A percentile compares a stretch with the other conserved stretches of the same genome.
These are phyloP conservation scores for Poterioochromonas sp. DNA, from an alignment of 352 stramenopile species.

Conservation along the genomic window DNA sequence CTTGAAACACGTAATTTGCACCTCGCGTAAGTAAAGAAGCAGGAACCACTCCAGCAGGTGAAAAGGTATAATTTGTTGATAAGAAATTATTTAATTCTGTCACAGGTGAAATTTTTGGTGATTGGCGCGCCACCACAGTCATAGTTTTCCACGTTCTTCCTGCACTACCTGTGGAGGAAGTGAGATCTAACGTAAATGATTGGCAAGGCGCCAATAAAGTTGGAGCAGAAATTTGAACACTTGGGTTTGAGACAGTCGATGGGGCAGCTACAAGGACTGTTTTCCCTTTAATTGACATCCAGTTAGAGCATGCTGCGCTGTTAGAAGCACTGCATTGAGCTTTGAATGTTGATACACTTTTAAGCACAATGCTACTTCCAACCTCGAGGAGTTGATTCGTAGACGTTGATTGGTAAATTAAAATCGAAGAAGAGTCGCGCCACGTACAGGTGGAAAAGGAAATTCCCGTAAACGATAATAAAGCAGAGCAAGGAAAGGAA, in stretches of 20 bases:
- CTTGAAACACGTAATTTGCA: neutral
- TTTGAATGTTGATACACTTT: too few species aligned
- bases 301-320: too few species aligned
- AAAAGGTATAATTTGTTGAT: neutral
- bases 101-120: neutral
- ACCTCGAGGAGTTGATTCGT: too few species aligned
- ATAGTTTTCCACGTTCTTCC: neutral
- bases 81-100: neutral
- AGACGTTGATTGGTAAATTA: neutral
- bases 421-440: neutral
- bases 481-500: neutral
- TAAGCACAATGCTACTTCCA: too few species aligned
- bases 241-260: neutral
- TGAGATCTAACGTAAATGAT: neutral
- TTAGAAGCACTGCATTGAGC: too few species aligned
- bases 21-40: neutral
- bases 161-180: neutral
- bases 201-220: neutral
- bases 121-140: neutral
- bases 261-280: neutral
- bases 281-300: too few species aligned
- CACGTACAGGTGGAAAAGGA: neutral
- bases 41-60: neutral
- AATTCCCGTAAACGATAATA: neutral
- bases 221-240: neutral